Percentiles rank a stretch among this genome's conserved stretches.
These are phyloP conservation scores for Monosporascus cannonballus DNA, from an alignment of 2,329 filamentous ascomycete species.

Conservation along the genomic window DNA sequence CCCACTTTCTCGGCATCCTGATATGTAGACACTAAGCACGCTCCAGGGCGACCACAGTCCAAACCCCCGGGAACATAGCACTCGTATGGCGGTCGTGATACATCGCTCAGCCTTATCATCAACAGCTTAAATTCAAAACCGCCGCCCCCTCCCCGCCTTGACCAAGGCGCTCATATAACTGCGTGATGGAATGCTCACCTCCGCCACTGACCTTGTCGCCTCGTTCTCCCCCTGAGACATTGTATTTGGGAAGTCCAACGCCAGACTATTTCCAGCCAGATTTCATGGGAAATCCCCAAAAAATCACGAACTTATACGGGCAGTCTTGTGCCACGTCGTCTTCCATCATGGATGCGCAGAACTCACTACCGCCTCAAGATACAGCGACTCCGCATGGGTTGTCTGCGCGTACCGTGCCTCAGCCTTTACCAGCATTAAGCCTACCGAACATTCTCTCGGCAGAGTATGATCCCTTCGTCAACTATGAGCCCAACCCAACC, in stretches of 20 bases:
- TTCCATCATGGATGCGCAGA: slow-evolving; percentile 30
- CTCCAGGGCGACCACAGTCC: not conserved
- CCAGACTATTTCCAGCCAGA: slow-evolving; percentile 42
- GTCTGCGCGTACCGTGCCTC: slow-evolving; percentile 34
- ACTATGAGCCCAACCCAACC: slow-evolving; percentile 37
- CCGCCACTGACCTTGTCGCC: slow-evolving; percentile 40
- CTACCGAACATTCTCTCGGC: slow-evolving; percentile 40
- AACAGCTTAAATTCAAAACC: not conserved
- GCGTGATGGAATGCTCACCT: slow-evolving; percentile 44
- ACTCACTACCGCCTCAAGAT: slow-evolving; percentile 32
- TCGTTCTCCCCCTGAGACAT: slow-evolving; percentile 37
- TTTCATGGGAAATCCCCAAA: slow-evolving; percentile 37
- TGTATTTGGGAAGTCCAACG: slow-evolving; percentile 34
- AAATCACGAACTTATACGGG: slow-evolving; percentile 36
- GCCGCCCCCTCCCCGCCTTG: not conserved
- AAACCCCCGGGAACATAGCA: not conserved
- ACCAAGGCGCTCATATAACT: slow-evolving; percentile 3
- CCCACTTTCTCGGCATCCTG: not conserved
- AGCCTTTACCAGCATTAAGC: slow-evolving; percentile 33
- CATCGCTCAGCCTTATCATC: not conserved
- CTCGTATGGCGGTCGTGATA: not conserved
- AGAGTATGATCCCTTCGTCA: slow-evolving; percentile 46
- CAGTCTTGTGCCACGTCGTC: slow-evolving; percentile 32
- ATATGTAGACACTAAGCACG: not conserved
- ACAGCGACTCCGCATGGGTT: slow-evolving; percentile 38